Evolutionary conservation across 2,329 filamentous ascomycete species (phyloP).

Genomic region (Cucurbitaria berberidis): DNA sequence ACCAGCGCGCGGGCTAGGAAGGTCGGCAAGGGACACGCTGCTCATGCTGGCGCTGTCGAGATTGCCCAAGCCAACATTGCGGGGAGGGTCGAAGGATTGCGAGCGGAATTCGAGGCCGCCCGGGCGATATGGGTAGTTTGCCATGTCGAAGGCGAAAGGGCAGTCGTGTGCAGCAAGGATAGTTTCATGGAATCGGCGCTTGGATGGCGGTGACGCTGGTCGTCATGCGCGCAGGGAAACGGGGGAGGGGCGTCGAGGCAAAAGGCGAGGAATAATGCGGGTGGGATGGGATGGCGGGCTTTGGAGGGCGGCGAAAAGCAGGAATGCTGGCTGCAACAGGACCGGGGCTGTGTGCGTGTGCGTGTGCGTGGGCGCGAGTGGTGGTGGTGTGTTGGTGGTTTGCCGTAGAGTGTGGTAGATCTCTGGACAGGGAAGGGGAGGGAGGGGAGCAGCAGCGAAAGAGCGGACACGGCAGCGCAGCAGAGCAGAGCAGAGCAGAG

Average conservation of each 20-base stretch:
- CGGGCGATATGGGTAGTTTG: constrained; percentile 39
- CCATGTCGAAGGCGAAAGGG: constrained; percentile 29
- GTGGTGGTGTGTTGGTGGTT: constrained; percentile 9
- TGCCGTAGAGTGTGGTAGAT: constrained; percentile 12
- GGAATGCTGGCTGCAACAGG: constrained; percentile 9
- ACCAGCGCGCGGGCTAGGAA: constrained; percentile 58
- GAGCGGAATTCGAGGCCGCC: constrained; percentile 43
- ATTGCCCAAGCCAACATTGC: constrained; percentile 20
- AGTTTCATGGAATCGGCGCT: constrained; percentile 29
- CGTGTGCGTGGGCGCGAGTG: constrained; percentile 15
- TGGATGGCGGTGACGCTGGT: constrained; percentile 25
- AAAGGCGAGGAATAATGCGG: constrained; percentile 22
- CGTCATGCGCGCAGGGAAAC: constrained; percentile 43
- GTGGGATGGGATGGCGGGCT: constrained; percentile 17
- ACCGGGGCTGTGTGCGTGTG: constrained; percentile 18
- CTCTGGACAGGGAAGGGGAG: constrained; percentile 9
- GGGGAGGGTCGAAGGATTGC: constrained; percentile 38
- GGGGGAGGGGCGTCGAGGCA: constrained; percentile 28
- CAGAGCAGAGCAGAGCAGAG: constrained; percentile 3
- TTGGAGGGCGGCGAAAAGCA: constrained; percentile 2
- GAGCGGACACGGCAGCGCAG: constrained; percentile 37
- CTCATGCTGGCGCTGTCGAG: constrained; percentile 39
- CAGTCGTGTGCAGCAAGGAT: constrained; percentile 22
- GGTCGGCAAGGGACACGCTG: constrained; percentile 45
- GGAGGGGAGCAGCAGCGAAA: constrained; percentile 32